Evolutionary conservation across 768 basidiomycete species (phyloP), one percentile per base, ranked within the genome.

Genomic region (Suillus tomentosus): DNA sequence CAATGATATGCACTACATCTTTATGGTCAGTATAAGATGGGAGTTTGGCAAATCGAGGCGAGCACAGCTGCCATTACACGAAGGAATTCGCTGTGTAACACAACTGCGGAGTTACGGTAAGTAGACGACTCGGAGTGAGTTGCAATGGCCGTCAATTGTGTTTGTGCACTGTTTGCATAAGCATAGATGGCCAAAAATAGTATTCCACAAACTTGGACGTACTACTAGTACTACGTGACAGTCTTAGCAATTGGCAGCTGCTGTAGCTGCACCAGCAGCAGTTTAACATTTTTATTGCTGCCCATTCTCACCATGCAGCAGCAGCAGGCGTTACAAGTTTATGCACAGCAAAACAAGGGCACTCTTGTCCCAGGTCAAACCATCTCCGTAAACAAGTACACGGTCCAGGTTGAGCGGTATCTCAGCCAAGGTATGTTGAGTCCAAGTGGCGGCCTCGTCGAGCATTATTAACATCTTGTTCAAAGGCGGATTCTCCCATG

Each of bases 401-500:
- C 82, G 22, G 95, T 99, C 61, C 88, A 91, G 71, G 93, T 99
- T 53, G 96, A 99, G 74, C 87, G 90, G 73, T 99, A 97, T 81
- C 85, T 99, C 59, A 92, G 91, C 50, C 96, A 99, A 88, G 97
- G 95, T 90, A 80, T 74, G 54, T 47, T 61, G 34, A 63, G 58
- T 34, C 47, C 47, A 58, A 11, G 51, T 31, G 67, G 45, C 62
- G 45, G 40, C 56, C 19, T 45, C 68, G 55, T 65, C 60, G 47
- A 64, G 62, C 66, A 40, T 64, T 45, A 34, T 64, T 47, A 34
- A 50, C 37, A 53, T 43, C 36, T 65, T 53, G 62, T 57, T 70
- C 64, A 72, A 65, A 97, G 95, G 97, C 78, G 97, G 97, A 19
- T 99, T 97, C 76, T 96, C 97, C 8, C 93, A 98, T 79, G 96